Percentiles rank a stretch among this genome's conserved stretches.
These are phyloP conservation scores for Xylaria sp. DNA, from an alignment of 2,329 filamentous ascomycete species.

Conservation along the genomic window DNA sequence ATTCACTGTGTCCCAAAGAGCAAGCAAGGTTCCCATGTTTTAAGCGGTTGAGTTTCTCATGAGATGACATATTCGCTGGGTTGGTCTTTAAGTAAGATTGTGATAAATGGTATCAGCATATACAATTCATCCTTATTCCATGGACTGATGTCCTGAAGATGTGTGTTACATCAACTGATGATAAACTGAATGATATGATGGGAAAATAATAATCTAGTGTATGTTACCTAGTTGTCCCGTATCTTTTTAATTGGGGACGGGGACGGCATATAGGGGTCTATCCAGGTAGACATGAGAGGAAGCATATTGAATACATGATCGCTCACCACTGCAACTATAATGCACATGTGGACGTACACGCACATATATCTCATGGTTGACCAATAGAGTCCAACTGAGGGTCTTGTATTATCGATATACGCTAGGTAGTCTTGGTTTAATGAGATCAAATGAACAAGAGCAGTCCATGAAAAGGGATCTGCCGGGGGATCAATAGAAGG, in stretches of 20 bases:
- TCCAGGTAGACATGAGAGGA: not conserved
- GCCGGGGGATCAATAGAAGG: constrained; percentile 3
- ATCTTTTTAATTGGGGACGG: not conserved
- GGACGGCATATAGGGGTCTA: not conserved
- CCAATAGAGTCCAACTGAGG: not conserved
- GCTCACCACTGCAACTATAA: no score
- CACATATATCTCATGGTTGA: not conserved
- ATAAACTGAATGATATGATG: not conserved
- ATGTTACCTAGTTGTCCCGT: not conserved
- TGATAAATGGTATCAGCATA: not conserved
- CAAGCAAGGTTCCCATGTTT: not conserved
- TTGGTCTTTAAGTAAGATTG: not conserved
- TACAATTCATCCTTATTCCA: not conserved
- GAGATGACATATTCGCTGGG: not conserved
- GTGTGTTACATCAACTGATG: not conserved
- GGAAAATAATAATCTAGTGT: not conserved
- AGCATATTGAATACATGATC: no score
- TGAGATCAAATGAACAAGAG: not conserved
- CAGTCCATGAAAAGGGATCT: no score
- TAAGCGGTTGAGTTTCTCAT: not conserved
- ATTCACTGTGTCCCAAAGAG: not conserved
- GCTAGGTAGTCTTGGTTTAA: not conserved
- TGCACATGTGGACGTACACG: no score
- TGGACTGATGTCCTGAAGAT: not conserved
- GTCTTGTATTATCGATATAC: not conserved